Evolutionary conservation across 2,329 filamentous ascomycete genomes (phyloP).

Genomic region (Ilyonectria mors-panacis): DNA sequence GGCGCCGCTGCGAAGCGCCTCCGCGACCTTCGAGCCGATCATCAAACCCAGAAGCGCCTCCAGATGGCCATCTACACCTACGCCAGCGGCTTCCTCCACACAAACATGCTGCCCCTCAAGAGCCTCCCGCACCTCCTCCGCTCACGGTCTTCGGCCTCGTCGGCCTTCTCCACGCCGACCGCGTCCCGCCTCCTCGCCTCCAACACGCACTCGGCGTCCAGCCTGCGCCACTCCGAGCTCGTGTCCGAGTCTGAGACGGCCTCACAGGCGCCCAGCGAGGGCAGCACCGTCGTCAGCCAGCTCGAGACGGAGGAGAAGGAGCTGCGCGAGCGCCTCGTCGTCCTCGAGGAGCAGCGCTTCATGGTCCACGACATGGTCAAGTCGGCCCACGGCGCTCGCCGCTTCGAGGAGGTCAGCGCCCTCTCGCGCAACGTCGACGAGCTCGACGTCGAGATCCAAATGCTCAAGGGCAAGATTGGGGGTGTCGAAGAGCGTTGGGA

Average conservation of each 20-base stretch:
- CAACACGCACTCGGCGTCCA: conserved; percentile 55
- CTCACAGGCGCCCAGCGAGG: conserved; percentile 61
- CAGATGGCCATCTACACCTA: conserved; percentile 88
- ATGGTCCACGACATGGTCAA: conserved; percentile 90
- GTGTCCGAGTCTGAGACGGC: conserved; percentile 62
- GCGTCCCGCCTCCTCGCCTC: conserved; percentile 52
- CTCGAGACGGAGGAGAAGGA: conserved; percentile 89
- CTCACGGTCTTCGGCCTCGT: conserved; percentile 56
- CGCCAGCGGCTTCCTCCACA: conserved; percentile 86
- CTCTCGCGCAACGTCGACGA: conserved; percentile 87
- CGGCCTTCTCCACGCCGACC: conserved; percentile 42
- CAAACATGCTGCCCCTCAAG: conserved; percentile 92
- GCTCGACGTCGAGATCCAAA: conserved; percentile 82
- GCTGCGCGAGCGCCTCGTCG: conserved; percentile 82
- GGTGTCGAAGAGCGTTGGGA: conserved; percentile 75
- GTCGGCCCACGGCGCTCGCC: conserved; percentile 80
- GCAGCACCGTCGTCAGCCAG: conserved; percentile 67
- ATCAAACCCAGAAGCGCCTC: conserved; percentile 78
- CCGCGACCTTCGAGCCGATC: conserved; percentile 82
- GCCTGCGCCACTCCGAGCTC: conserved; percentile 63
- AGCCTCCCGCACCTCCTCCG: conserved; percentile 77
- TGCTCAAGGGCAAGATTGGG: conserved; percentile 74
- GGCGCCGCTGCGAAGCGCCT: conserved; percentile 85
- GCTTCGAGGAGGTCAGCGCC: conserved; percentile 89
- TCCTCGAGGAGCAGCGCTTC: conserved; percentile 92